These are phyloP conservation scores for Yarrowia osloensis DNA, from an alignment of 805 yeast species.

Conservation along the genomic window DNA sequence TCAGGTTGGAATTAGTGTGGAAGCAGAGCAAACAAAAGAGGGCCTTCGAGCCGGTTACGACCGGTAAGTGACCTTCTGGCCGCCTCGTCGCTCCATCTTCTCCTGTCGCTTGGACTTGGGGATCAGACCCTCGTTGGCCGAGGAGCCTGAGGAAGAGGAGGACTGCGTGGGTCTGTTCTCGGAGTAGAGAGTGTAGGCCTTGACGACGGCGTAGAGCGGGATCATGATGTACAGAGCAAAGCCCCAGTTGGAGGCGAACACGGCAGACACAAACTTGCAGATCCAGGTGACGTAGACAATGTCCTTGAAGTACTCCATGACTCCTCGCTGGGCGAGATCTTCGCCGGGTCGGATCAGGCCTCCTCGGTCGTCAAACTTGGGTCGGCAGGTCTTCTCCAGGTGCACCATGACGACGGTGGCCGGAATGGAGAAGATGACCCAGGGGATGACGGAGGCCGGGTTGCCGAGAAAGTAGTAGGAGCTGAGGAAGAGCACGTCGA, in stretches of 20 bases:
- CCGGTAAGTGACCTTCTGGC: conserved; percentile 33
- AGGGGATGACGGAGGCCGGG: conserved; percentile 51
- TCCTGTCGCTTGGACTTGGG: conserved; percentile 44
- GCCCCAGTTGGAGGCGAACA: conserved; percentile 58
- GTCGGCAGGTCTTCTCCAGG: conserved; percentile 64
- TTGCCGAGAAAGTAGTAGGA: conserved; percentile 47
- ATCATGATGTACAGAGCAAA: conserved; percentile 56
- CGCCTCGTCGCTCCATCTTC: conserved; percentile 45
- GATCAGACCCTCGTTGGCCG: conserved; percentile 4
- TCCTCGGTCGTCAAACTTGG: conserved; percentile 51
- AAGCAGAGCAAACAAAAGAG: not conserved
- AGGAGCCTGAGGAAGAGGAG: not conserved
- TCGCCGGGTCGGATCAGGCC: conserved; percentile 57
- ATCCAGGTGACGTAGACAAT: conserved; percentile 65
- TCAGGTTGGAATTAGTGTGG: not conserved
- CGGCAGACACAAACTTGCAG: conserved; percentile 54
- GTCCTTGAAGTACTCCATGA: conserved; percentile 74
- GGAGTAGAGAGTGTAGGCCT: conserved; percentile 42
- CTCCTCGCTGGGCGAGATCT: conserved; percentile 61
- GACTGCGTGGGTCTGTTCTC: not conserved
- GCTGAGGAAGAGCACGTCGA: conserved; percentile 49
- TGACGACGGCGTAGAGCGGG: conserved; percentile 56
- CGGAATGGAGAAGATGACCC: conserved; percentile 49
- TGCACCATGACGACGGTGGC: conserved; percentile 50
- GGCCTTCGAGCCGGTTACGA: not conserved